A percentile compares a stretch with the other conserved stretches of the same genome.
These are phyloP conservation scores for Calophaca sinica DNA, from an alignment of 306 rosid species.

Conservation along the genomic window DNA sequence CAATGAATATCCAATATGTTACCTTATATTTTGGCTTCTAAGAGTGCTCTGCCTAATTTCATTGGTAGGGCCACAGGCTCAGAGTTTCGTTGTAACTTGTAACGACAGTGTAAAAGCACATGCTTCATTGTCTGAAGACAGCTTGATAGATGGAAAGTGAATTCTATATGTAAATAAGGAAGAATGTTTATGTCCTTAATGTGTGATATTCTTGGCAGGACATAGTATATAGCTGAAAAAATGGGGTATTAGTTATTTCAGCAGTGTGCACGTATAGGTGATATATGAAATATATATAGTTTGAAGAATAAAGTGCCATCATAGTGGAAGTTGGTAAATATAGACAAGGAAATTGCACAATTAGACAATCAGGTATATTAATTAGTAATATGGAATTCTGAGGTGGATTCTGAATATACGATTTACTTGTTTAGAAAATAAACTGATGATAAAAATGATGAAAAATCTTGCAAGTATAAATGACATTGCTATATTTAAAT, in stretches of 20 bases:
- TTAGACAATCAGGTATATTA: no score
- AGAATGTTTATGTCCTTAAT: constrained; percentile 3
- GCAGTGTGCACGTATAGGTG: constrained; percentile 22
- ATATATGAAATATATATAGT: constrained; percentile 11
- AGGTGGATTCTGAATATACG: no score
- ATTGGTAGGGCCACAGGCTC: constrained; percentile 50
- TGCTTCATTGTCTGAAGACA: constrained; percentile 42
- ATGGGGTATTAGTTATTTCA: constrained; percentile 36
- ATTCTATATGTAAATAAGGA: constrained; percentile 47
- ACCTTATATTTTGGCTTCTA: constrained; percentile 66
- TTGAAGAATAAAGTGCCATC: constrained; percentile 39
- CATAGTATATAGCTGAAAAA: constrained; percentile 21
- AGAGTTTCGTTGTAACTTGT: constrained; percentile 32
- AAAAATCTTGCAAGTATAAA: background rate
- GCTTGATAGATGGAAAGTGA: constrained; percentile 25
- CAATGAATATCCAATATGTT: constrained; percentile 65
- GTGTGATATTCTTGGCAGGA: constrained; percentile 45
- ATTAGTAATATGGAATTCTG: no score
- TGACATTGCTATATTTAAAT: background rate
- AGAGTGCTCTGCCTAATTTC: constrained; percentile 43
- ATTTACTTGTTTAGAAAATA: no score
- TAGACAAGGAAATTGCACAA: no score
- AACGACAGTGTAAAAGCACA: constrained; percentile 34
- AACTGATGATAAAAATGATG: no score
- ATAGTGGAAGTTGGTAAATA: no score